Conservation (phyloP, 371 early-diverging fungal species). For the Apophysomyces elegans region DNA sequence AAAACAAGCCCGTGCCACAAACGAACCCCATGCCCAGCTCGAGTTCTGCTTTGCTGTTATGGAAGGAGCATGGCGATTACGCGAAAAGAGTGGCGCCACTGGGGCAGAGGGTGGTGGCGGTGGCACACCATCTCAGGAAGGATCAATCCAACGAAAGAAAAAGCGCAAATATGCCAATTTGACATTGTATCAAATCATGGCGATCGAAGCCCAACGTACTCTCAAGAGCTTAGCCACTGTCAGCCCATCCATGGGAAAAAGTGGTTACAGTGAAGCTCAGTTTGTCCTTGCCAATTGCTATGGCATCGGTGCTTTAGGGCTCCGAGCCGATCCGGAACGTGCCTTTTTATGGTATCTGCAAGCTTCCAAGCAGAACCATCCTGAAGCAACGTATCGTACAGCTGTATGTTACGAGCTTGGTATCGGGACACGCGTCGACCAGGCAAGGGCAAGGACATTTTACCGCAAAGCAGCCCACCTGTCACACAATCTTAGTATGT, state of each 20-base stretch:
- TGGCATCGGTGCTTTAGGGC: slow-evolving; percentile 77
- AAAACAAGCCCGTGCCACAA: slow-evolving; percentile 25
- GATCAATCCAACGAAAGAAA: slow-evolving; percentile 20
- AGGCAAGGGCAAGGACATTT: slow-evolving; percentile 80
- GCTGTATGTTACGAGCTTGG: slow-evolving; percentile 96
- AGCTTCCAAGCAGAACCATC: slow-evolving; percentile 90
- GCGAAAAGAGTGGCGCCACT: background rate
- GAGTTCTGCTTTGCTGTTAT: slow-evolving; percentile 9
- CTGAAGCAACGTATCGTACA: slow-evolving; percentile 92
- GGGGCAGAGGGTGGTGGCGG: background rate
- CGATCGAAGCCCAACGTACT: slow-evolving; percentile 18
- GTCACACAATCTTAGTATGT: slow-evolving; percentile 93
- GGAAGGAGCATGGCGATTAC: slow-evolving; percentile 2
- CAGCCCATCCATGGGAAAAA: slow-evolving; percentile 62
- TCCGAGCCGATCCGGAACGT: slow-evolving; percentile 78
- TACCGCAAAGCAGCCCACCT: slow-evolving; percentile 93
- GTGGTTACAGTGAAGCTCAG: slow-evolving; percentile 83
- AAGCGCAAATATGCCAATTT: slow-evolving; percentile 14
- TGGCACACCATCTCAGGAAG: slow-evolving; percentile 17
- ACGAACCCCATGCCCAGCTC: slow-evolving; percentile 19
- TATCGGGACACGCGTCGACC: slow-evolving; percentile 88
- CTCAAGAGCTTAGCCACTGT: slow-evolving; percentile 58
- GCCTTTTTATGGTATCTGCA: slow-evolving; percentile 91
- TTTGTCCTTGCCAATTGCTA: slow-evolving; percentile 91
- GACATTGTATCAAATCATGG: slow-evolving; percentile 56